Percentiles rank a stretch among this genome's conserved stretches.
Evolutionary conservation across 768 basidiomycete genomes (phyloP).

Genomic region (Collybia sordida): DNA sequence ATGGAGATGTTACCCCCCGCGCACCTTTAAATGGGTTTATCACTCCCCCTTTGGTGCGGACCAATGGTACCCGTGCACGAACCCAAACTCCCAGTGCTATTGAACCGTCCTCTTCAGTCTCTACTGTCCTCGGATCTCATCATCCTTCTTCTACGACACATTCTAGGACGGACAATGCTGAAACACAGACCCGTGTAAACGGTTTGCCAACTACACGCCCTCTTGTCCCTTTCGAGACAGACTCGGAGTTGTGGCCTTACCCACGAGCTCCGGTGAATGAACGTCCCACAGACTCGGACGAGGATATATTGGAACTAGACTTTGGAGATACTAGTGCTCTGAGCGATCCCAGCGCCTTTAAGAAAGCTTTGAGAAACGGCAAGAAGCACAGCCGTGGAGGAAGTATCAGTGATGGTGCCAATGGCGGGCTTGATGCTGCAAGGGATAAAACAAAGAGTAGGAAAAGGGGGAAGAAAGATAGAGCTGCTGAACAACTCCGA

Average conservation of each 20-base stretch:
- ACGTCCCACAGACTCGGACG: constrained; percentile 28
- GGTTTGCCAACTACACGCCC: constrained; percentile 25
- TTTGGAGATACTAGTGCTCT: constrained; percentile 73
- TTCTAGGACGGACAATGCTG: not conserved
- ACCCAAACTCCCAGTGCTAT: not conserved
- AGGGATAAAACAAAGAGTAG: constrained; percentile 24
- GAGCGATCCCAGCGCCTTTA: constrained; percentile 64
- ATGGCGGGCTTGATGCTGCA: constrained; percentile 1
- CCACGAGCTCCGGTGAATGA: constrained; percentile 46
- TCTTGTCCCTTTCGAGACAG: constrained; percentile 61
- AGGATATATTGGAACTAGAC: constrained; percentile 74
- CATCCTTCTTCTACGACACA: not conserved
- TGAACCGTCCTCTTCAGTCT: not conserved
- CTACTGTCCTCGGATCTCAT: not conserved
- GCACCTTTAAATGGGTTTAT: constrained; percentile 31
- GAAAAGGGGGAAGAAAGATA: constrained; percentile 36
- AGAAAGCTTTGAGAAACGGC: constrained; percentile 30
- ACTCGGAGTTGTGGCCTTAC: constrained; percentile 74
- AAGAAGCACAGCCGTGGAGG: constrained; percentile 15
- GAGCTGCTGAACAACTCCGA: constrained; percentile 37
- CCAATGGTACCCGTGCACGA: not conserved
- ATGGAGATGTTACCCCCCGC: constrained; percentile 66
- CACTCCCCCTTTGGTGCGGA: constrained; percentile 7
- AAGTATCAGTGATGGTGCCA: constrained; percentile 1
- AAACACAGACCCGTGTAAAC: not conserved